Percentiles rank a stretch among this genome's conserved stretches.
Evolutionary conservation across 1,139 yeast genomes (phyloP).

Genomic region (Ashbya aceris): DNA sequence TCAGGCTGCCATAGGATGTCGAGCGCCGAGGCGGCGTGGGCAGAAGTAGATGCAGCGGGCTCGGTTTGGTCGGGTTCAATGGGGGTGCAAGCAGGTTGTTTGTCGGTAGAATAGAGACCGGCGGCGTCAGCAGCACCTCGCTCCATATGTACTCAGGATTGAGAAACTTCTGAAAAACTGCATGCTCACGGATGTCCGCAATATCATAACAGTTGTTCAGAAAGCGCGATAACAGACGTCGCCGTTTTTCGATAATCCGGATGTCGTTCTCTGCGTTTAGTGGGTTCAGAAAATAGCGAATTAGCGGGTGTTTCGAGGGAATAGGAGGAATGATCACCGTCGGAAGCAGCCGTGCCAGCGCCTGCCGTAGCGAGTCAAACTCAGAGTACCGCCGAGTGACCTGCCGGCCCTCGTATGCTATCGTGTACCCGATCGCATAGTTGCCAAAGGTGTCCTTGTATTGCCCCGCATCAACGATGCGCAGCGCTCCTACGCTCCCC

Average conservation of each 20-base stretch:
- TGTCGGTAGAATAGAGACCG: constrained; percentile 44
- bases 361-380: constrained; percentile 70
- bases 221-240: constrained; percentile 68
- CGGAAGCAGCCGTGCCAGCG: constrained; percentile 66
- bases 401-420: constrained; percentile 47
- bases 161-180: constrained; percentile 65
- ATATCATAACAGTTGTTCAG: constrained; percentile 64
- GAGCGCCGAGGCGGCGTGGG: constrained; percentile 39
- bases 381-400: constrained; percentile 86
- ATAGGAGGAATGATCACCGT: constrained; percentile 87
- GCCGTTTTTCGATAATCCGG: constrained; percentile 51
- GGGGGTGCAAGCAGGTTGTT: constrained; percentile 51
- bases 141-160: constrained; percentile 80
- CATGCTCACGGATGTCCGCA: constrained; percentile 40
- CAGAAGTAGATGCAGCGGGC: constrained; percentile 53
- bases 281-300: constrained; percentile 37
- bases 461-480: constrained; percentile 27
- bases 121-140: constrained; percentile 48
- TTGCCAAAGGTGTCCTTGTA: constrained; percentile 38
- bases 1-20: constrained; percentile 1
- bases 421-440: constrained; percentile 76
- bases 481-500: constrained; percentile 9
- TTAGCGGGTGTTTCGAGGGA: constrained; percentile 76
- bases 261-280: constrained; percentile 47
- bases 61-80: constrained; percentile 41